Conservation (phyloP, 2,329 filamentous ascomycete genomes). For the Colletotrichum echinochloae region DNA sequence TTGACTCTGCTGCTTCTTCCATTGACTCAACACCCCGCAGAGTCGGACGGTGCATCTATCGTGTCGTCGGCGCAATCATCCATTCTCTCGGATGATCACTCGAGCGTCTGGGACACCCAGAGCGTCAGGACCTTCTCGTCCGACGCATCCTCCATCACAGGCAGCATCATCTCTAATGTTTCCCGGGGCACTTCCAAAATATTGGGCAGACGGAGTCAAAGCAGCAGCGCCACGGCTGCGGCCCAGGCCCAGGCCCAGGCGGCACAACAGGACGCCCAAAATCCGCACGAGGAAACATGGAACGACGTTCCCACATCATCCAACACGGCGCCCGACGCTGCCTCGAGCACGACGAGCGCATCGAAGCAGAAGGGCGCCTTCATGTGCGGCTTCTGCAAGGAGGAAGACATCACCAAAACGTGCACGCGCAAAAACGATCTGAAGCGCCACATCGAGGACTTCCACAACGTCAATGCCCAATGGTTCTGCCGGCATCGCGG, state of each 20-base stretch:
- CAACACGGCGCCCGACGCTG: conserved; percentile 42
- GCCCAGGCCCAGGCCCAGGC: conserved; percentile 37
- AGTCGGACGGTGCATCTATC: conserved; percentile 49
- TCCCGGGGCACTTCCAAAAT: conserved; percentile 53
- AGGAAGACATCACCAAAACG: conserved; percentile 56
- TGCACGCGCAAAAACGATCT: conserved; percentile 62
- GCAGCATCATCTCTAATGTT: conserved; percentile 56
- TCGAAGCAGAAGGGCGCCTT: conserved; percentile 55
- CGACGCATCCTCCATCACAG: conserved; percentile 54
- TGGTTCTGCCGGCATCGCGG: conserved; percentile 59
- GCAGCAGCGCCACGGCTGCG: conserved; percentile 35
- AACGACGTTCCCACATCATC: conserved; percentile 23
- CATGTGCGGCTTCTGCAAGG: conserved; percentile 56
- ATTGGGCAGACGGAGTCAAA: conserved; percentile 45
- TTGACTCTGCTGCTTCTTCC: background rate
- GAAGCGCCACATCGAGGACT: conserved; percentile 62
- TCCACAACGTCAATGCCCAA: conserved; percentile 60
- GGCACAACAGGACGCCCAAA: conserved; percentile 27
- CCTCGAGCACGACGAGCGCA: conserved; percentile 42
- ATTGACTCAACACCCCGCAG: conserved; percentile 23
- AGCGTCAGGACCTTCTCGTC: conserved; percentile 55
- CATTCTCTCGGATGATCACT: conserved; percentile 50
- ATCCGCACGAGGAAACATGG: conserved; percentile 35
- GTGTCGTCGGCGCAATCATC: conserved; percentile 52
- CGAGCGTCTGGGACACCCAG: conserved; percentile 52